phyloP scores from a whole-genome alignment of 345 rosid genomes.

The Excoecaria cochinchinensis region DNA sequence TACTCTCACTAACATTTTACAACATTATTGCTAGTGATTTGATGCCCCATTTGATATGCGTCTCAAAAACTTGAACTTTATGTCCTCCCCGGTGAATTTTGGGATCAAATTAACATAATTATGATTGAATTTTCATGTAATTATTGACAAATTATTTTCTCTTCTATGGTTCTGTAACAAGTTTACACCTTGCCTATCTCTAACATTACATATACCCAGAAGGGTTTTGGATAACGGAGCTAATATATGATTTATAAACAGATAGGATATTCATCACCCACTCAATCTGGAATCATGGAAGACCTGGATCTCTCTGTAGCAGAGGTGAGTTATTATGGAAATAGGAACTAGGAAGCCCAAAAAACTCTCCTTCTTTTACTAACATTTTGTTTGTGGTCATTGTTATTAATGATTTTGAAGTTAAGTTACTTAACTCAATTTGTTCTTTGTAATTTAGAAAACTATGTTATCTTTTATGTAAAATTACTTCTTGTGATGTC shows the following conservation, averaged over 20 bases:
- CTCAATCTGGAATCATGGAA: constrained; percentile 66
- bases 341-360: background rate
- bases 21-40: background rate
- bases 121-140: background rate
- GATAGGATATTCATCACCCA: constrained; percentile 91
- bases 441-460: background rate
- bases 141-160: too few relatives aligned
- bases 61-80: background rate
- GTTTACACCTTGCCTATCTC: background rate
- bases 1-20: background rate
- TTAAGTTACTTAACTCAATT: background rate
- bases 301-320: constrained; percentile 63
- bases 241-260: constrained; percentile 28
- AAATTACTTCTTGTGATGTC: background rate
- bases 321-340: constrained; percentile 37
- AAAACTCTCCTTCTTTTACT: too few relatives aligned
- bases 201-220: too few relatives aligned
- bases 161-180: too few relatives aligned
- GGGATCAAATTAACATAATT: background rate
- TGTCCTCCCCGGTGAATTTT: background rate
- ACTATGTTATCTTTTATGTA: too few relatives aligned
- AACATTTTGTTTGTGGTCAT: too few relatives aligned
- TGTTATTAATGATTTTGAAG: background rate
- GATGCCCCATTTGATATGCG: background rate
- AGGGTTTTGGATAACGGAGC: background rate